phyloP scores from a whole-genome alignment of 371 early-diverging fungal genomes.

The Chytridiales sp. region DNA sequence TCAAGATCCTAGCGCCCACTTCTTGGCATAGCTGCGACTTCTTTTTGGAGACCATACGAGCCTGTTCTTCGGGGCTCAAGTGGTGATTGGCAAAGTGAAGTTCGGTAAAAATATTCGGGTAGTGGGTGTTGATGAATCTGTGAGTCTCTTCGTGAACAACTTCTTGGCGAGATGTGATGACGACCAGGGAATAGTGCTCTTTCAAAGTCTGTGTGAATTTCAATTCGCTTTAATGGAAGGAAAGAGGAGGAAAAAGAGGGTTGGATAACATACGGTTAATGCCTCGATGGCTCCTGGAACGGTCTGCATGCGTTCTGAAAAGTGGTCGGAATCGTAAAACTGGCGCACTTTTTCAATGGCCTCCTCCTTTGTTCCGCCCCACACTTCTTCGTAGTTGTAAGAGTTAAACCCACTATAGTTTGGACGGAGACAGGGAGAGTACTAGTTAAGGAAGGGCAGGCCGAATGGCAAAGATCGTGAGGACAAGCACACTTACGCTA shows the following conservation, averaged over 20 bases:
- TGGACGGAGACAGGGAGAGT: background rate
- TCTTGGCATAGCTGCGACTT: slow-evolving; percentile 20
- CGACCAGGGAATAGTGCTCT: slow-evolving; percentile 13
- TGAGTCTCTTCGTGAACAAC: slow-evolving; percentile 25
- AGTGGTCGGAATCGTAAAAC: slow-evolving; percentile 24
- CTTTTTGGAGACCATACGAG: slow-evolving; percentile 9
- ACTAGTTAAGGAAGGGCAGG: background rate
- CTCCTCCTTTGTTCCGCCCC: slow-evolving; percentile 15
- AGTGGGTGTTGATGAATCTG: slow-evolving; percentile 10
- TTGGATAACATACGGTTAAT: background rate
- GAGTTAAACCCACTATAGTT: slow-evolving; percentile 17
- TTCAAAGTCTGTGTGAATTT: slow-evolving; percentile 3
- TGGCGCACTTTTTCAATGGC: slow-evolving; percentile 23
- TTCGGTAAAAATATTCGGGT: slow-evolving; percentile 13
- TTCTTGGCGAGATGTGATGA: slow-evolving; percentile 25
- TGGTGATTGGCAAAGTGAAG: slow-evolving; percentile 28
- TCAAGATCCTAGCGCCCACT: slow-evolving; percentile 18
- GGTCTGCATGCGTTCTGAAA: slow-evolving; percentile 20
- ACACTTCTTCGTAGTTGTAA: slow-evolving; percentile 22
- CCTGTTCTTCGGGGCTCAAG: slow-evolving; percentile 22
- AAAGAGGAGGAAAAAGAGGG: background rate
- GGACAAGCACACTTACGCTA: too few species aligned
- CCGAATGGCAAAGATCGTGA: background rate
- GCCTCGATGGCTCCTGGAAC: slow-evolving; percentile 26
- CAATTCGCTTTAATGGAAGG: background rate